Evolutionary conservation across 2,329 filamentous ascomycete genomes (phyloP), one percentile per base, ranked within the genome.

Genomic region (Colletotrichum lini): DNA sequence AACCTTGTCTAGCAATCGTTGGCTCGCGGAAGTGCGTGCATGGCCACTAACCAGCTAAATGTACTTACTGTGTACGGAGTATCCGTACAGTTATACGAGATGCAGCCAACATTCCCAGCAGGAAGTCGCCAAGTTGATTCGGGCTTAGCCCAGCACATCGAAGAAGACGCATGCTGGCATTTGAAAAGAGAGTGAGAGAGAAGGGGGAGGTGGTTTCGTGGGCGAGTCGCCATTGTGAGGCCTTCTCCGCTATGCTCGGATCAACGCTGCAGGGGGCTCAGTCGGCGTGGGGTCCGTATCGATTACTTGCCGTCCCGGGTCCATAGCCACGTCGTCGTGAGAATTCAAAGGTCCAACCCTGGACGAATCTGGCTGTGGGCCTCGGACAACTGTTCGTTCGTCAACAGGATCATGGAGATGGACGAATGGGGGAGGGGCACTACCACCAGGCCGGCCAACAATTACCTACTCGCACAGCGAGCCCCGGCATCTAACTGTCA

Each of bases 301-400:
- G 57, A 52, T 30, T 45, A 42, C 56, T 58, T 26, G 57, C 47
- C 18, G 44, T 26, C 26, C 35, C 21, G 44, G 38, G 44, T 52
- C 50, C 68, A 67, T 42, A 61, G 44, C 21, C 64, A 71, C 57
- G 57, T 53, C 57, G 57, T 53, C 45, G 68, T 38, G 53, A 26
- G 40, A 10, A 21, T 26, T 44, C 35, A 23, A 45, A 50, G 58
- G 8, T 16, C 15, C n/a, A 57, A 16, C n/a, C 35, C 53, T 16
- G 35, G 53, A 57, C 40, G n/a, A 42, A 10, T 10, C 30, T 30
- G 49, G 16, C 49, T 49, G 52, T 47, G 53, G 54, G 47, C 18
- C 26, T 21, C 50, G 45, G 8, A 42, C 26, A 30, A n/a, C 13
- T 54, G 15, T 50, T 60, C 44, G 21, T 38, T 44, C 42, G 50